Evolutionary conservation across 225 moss, liverwort and hornwort species (phyloP).

Genomic region (Sphagnum contortum): DNA sequence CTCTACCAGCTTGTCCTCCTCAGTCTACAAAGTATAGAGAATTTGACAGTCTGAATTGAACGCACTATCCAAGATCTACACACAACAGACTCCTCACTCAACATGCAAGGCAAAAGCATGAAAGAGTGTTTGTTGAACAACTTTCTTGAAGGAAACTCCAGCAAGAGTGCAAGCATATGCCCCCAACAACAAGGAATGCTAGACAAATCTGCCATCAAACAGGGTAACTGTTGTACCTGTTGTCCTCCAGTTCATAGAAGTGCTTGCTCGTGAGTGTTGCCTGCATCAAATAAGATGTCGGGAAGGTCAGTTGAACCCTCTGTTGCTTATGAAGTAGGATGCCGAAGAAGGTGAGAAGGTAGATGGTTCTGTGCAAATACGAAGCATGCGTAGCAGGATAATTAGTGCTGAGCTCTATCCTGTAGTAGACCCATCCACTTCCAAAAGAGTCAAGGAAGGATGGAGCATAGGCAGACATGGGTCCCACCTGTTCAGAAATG

Average conservation of each 20-base stretch:
- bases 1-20: too few species aligned
- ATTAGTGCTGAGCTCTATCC: not conserved
- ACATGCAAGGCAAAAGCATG: not conserved
- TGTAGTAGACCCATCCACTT: not conserved
- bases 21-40: too few species aligned
- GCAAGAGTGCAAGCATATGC: not conserved
- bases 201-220: slow-evolving; percentile 4
- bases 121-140: not conserved
- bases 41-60: not conserved
- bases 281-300: slow-evolving; percentile 17
- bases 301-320: too few species aligned
- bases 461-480: not conserved
- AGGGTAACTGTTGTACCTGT: slow-evolving; percentile 22
- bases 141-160: not conserved
- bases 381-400: not conserved
- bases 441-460: not conserved
- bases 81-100: not conserved
- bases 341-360: too few species aligned
- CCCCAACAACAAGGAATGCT: not conserved
- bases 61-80: not conserved
- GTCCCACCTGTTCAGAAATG: slow-evolving; percentile 61
- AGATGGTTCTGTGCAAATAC: not conserved
- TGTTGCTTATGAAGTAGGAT: too few species aligned
- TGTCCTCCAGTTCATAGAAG: slow-evolving; percentile 34
- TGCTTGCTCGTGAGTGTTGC: slow-evolving; percentile 58